Conservation (phyloP, 2,329 filamentous ascomycete genomes). For the Plenodomus tracheiphilus region DNA sequence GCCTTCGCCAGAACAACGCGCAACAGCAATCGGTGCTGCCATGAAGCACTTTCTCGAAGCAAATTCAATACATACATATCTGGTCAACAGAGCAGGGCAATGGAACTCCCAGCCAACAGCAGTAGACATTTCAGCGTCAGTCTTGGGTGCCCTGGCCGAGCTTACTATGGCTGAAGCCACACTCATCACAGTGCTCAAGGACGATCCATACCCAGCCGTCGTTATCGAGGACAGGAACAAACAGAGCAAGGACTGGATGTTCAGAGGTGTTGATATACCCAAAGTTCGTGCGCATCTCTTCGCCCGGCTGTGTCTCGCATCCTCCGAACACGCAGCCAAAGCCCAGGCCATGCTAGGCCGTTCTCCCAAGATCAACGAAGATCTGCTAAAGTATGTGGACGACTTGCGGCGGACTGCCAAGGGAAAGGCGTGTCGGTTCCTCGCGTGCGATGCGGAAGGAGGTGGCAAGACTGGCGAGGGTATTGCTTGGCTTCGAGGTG, state of each 20-base stretch:
- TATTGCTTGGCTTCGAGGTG: slow-evolving; percentile 84
- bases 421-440: slow-evolving; percentile 85
- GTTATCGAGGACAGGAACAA: slow-evolving; percentile 81
- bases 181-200: slow-evolving; percentile 85
- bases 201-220: slow-evolving; percentile 86
- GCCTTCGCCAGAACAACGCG: slow-evolving; percentile 65
- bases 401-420: slow-evolving; percentile 75
- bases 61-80: slow-evolving; percentile 74
- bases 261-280: slow-evolving; percentile 81
- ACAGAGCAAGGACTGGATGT: slow-evolving; percentile 94
- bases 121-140: slow-evolving; percentile 49
- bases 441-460: slow-evolving; percentile 86
- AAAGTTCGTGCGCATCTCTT: slow-evolving; percentile 89
- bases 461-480: slow-evolving; percentile 79
- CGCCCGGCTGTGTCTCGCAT: slow-evolving; percentile 82
- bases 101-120: slow-evolving; percentile 39
- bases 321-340: slow-evolving; percentile 82
- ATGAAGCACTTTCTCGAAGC: slow-evolving; percentile 79
- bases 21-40: slow-evolving; percentile 69
- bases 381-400: slow-evolving; percentile 72
- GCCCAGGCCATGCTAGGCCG: slow-evolving; percentile 59
- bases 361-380: slow-evolving; percentile 60
- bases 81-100: slow-evolving; percentile 60
- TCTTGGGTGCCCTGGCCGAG: slow-evolving; percentile 53
- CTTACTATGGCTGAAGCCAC: slow-evolving; percentile 87